phyloP scores from a whole-genome alignment of 192 early-diverging fungal genomes.

The Haplosporangium gracile region DNA sequence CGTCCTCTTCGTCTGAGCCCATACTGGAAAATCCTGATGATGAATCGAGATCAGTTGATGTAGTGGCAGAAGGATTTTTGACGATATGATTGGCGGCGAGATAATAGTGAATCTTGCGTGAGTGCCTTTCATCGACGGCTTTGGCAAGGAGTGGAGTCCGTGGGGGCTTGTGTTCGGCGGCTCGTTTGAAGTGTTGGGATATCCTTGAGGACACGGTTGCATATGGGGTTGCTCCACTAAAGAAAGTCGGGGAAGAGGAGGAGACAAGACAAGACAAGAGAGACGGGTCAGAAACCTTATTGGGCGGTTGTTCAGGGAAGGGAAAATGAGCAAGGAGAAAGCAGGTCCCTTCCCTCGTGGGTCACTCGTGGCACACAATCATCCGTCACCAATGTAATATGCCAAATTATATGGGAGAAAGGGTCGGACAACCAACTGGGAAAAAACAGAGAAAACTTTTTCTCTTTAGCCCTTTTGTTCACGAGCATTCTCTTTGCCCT shows the following conservation, averaged over 20 bases:
- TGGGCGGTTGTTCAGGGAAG: not conserved
- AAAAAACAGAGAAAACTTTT: conserved; percentile 7
- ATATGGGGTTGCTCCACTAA: conserved; percentile 85
- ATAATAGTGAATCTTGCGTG: conserved; percentile 82
- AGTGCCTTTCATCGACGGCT: conserved; percentile 75
- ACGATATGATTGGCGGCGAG: conserved; percentile 64
- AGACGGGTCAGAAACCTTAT: conserved; percentile 11
- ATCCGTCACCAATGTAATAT: not conserved
- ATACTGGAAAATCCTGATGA: conserved; percentile 52
- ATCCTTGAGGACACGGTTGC: conserved; percentile 92
- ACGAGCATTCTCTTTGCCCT: not conserved
- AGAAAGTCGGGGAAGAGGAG: not conserved
- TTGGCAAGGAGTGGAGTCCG: conserved; percentile 79
- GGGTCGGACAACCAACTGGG: conserved; percentile 8
- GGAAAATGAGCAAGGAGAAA: not conserved
- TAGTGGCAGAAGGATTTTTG: conserved; percentile 40
- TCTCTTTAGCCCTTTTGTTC: conserved; percentile 5
- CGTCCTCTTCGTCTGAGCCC: conserved; percentile 51
- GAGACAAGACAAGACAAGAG: conserved; percentile 5
- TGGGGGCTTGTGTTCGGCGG: conserved; percentile 80
- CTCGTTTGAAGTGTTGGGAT: conserved; percentile 90
- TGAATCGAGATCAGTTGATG: conserved; percentile 39
- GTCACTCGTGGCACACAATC: conserved; percentile 33
- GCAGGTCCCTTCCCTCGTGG: conserved; percentile 29
- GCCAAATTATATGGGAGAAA: not conserved